A percentile compares a stretch with the other conserved stretches of the same genome.
phyloP scores from a whole-genome alignment of 805 yeast genomes.

The Suhomyces kilbournensis region DNA sequence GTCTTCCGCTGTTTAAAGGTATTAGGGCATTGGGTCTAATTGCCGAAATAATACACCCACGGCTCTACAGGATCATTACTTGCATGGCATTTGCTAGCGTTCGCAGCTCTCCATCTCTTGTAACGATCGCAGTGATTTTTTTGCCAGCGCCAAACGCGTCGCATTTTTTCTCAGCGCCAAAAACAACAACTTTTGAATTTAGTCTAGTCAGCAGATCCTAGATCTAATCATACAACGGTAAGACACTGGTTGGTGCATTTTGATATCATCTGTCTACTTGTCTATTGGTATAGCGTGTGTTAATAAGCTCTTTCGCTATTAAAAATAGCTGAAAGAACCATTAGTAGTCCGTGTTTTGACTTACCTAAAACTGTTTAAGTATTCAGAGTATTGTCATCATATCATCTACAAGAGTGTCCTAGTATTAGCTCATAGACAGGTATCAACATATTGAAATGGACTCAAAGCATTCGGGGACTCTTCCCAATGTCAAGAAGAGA shows the following conservation, averaged over 20 bases:
- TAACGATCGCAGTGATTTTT: neutral
- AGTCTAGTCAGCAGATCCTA: neutral
- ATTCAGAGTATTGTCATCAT: neutral
- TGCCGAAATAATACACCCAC: neutral
- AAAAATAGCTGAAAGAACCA: neutral
- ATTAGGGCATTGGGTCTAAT: neutral
- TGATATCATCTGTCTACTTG: neutral
- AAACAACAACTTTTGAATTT: neutral
- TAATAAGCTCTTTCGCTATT: neutral
- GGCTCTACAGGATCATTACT: neutral
- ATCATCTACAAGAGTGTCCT: neutral
- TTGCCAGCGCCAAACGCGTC: conserved; percentile 2
- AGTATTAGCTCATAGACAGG: neutral
- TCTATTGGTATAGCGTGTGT: neutral
- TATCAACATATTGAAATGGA: neutral
- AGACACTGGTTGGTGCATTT: neutral
- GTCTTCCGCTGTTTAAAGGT: neutral
- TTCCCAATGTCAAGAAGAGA: conserved; percentile 9
- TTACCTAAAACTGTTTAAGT: neutral
- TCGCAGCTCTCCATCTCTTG: neutral
- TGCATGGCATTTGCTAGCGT: neutral
- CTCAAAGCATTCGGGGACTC: neutral
- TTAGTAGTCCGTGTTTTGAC: neutral
- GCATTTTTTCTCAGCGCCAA: neutral
- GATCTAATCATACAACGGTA: neutral